A percentile compares a stretch with the other conserved stretches of the same genome.
Evolutionary conservation across 306 rosid species (phyloP).

Genomic region (Gillenia trifoliata): DNA sequence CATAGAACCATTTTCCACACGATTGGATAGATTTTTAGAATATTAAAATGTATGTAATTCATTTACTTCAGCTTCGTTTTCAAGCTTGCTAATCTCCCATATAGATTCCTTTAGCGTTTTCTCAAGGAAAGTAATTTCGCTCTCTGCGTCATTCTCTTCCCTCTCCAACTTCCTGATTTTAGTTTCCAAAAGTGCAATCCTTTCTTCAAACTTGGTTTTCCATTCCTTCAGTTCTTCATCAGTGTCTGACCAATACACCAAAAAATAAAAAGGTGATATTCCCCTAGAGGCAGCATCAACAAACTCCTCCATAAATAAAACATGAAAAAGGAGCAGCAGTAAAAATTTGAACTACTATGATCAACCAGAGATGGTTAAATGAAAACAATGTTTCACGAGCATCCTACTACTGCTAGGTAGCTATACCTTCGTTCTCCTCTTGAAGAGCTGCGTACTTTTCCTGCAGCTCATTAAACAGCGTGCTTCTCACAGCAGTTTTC

Average conservation of each 20-base stretch:
- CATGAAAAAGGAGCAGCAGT: neutral
- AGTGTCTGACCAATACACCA: constrained; percentile 48
- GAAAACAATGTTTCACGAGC: neutral
- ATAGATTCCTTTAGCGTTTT: constrained; percentile 33
- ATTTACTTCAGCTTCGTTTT: constrained; percentile 77
- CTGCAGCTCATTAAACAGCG: constrained; percentile 57
- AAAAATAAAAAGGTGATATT: constrained; percentile 13
- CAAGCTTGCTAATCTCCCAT: constrained; percentile 67
- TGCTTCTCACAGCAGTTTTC: constrained; percentile 63
- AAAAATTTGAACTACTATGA: neutral
- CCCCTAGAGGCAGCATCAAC: constrained; percentile 3
- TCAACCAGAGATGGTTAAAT: neutral
- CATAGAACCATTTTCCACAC: constrained; percentile 14
- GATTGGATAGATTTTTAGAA: constrained; percentile 13
- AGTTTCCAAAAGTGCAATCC: constrained; percentile 45
- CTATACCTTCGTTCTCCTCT: constrained; percentile 71
- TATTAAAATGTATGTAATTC: constrained; percentile 19
- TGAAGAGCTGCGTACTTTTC: constrained; percentile 58
- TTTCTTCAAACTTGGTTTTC: constrained; percentile 81
- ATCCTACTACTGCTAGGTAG: constrained; percentile 16
- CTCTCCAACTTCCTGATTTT: constrained; percentile 67
- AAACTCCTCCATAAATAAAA: constrained; percentile 8
- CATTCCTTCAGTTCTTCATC: constrained; percentile 88
- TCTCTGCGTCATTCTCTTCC: constrained; percentile 53
- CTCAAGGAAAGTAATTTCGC: constrained; percentile 37